phyloP scores from a whole-genome alignment of 495 filamentous ascomycete species.

The Hypomontagnella monticulosa region DNA sequence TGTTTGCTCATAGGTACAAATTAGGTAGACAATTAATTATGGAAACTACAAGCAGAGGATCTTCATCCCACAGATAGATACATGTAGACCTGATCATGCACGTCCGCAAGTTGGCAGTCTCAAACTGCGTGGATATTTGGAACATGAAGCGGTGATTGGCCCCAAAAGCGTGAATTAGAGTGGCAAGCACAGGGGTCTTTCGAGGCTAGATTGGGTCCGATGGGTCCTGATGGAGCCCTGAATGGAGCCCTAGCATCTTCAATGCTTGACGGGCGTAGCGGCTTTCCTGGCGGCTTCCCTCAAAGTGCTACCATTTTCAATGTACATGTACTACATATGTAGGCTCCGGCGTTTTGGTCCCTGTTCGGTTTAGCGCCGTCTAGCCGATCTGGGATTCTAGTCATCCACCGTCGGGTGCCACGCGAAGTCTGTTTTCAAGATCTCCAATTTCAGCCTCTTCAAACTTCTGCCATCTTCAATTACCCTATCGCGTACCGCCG shows the following conservation, averaged over 20 bases:
- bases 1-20: no score
- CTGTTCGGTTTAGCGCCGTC: slow-evolving; percentile 24
- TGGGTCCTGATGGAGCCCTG: slow-evolving; percentile 23
- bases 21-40: slow-evolving; percentile 4
- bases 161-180: neutral
- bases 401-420: slow-evolving; percentile 35
- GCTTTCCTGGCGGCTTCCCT: slow-evolving; percentile 23
- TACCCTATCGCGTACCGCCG: slow-evolving; percentile 22
- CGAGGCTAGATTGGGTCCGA: slow-evolving; percentile 10
- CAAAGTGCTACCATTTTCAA: no score
- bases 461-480: slow-evolving; percentile 26
- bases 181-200: slow-evolving; percentile 5
- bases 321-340: neutral
- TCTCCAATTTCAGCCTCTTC: slow-evolving; percentile 46
- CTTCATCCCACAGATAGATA: slow-evolving; percentile 32
- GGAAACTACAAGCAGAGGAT: slow-evolving; percentile 29
- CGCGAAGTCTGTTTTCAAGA: slow-evolving; percentile 43
- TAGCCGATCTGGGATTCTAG: slow-evolving; percentile 30
- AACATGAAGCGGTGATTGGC: slow-evolving; percentile 20
- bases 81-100: slow-evolving; percentile 39
- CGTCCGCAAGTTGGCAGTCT: slow-evolving; percentile 31
- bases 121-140: slow-evolving; percentile 14
- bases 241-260: slow-evolving; percentile 19
- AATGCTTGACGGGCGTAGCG: slow-evolving; percentile 9
- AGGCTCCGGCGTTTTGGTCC: slow-evolving; percentile 30